Conservation (phyloP, 2,329 filamentous ascomycete genomes). For the Dactylellina drechsleri region DNA sequence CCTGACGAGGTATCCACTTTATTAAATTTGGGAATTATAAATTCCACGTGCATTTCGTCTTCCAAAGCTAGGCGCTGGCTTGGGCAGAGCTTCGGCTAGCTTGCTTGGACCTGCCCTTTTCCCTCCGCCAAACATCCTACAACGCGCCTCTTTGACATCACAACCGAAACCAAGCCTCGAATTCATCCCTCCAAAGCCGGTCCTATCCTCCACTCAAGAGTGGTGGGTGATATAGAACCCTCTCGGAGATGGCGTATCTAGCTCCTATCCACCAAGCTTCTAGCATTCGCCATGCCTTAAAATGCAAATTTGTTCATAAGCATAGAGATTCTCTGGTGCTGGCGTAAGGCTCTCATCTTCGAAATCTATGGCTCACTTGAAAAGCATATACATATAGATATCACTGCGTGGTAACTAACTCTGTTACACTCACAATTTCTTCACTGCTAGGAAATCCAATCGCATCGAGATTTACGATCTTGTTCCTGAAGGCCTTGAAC, state of each 20-base stretch:
- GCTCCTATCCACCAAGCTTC: conserved; percentile 92
- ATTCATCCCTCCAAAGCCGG: background rate
- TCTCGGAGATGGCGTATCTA: conserved; percentile 82
- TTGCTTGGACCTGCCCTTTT: too few relatives aligned
- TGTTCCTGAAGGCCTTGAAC: conserved; percentile 53
- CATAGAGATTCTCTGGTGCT: conserved; percentile 85
- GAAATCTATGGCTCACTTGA: too few relatives aligned
- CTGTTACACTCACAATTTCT: background rate
- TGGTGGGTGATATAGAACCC: background rate
- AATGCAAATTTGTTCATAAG: conserved; percentile 76
- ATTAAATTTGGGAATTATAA: too few relatives aligned
- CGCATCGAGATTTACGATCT: conserved; percentile 58
- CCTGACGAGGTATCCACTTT: too few relatives aligned
- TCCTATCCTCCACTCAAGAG: background rate
- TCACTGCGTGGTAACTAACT: too few relatives aligned
- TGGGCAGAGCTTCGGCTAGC: too few relatives aligned
- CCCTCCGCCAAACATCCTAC: background rate
- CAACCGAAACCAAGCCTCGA: too few relatives aligned
- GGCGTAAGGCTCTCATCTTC: conserved; percentile 71
- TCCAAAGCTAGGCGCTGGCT: too few relatives aligned
- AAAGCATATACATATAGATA: too few relatives aligned
- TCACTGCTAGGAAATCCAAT: conserved; percentile 56
- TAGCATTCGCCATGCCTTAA: conserved; percentile 88
- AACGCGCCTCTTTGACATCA: background rate
- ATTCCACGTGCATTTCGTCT: too few relatives aligned